Base-by-base conservation (phyloP, 371 early-diverging fungal species). In the Haplosporangium sp. region DNA sequence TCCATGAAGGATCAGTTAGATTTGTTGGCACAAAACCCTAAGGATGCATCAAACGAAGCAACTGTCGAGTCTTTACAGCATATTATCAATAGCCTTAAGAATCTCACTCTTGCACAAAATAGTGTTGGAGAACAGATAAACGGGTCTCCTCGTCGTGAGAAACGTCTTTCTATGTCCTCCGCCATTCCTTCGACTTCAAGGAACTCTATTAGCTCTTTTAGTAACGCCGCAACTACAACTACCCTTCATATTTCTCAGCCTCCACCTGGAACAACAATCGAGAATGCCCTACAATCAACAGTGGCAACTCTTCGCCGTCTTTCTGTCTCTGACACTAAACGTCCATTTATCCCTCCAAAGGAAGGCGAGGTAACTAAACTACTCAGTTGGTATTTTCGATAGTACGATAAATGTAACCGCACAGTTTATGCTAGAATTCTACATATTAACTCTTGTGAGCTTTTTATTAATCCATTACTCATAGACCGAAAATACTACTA, bases 51-150 rank as follows among this genome's bases (percentile, higher is more conserved):
- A 50, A 57, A 58, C 15, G 73, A 74, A 37, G 74, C 70, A 42
- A 78, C 66, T 59, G 58, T 87, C 4, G 84, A 87, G 45, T 86
- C 85, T 2, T 71, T 90, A 17, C 87, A 90, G 42, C 82, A 86
- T 47, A 87, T 90, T 77, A 88, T 90, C 71, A 87, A 86, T 39
- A 87, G 85, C 15, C 62, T 90, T 48, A 88, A 87, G 63, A 82
- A 83, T 17, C 65, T 90, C 35, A 89, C 90, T 34, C 85, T 88
- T 3, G 39, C 74, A 65, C 58, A 20, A n/a, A 53, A 42, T 34
- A 19, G 55, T 13, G 53, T 27, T 38, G 45, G 58, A 20, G 70
- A 62, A 4, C 63, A 34, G n/a, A 17, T 48, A 5, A 45, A 19
- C n/a, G 56, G 55, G 9, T 56, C 71, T 1, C 37, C 67, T 63